Conservation (phyloP, 768 basidiomycete genomes). For the Boletus speciosus region DNA sequence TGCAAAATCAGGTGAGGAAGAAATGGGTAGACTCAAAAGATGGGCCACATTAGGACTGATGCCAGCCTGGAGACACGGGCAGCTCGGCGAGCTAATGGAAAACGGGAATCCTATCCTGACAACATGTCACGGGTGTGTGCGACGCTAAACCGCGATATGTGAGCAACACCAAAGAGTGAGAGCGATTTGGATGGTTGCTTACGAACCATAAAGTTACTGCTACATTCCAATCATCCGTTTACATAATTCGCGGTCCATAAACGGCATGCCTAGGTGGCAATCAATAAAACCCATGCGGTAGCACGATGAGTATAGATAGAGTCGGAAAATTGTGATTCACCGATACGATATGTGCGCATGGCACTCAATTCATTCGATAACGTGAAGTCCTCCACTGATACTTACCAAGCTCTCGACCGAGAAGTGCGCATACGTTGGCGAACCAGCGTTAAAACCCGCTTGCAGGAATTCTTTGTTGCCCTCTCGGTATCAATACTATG, state of each 20-base stretch:
- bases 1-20: not conserved
- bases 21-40: not conserved
- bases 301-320: too few relatives aligned
- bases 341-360: not conserved
- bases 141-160: not conserved
- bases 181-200: not conserved
- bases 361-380: not conserved
- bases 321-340: not conserved
- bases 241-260: not conserved
- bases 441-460: slow-evolving; percentile 85
- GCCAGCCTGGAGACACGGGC: not conserved
- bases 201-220: not conserved
- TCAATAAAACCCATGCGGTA: slow-evolving; percentile 1
- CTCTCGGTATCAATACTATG: slow-evolving; percentile 90
- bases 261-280: not conserved
- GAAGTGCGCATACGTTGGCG: slow-evolving; percentile 61
- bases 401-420: slow-evolving; percentile 65
- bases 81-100: not conserved
- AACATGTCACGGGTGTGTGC: not conserved
- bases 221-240: not conserved
- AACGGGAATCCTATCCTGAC: not conserved
- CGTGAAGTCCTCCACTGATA: too few relatives aligned
- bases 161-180: not conserved
- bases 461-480: slow-evolving; percentile 91
- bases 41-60: not conserved